A percentile compares a stretch with the other conserved stretches of the same genome.
These are phyloP conservation scores for Hemisphaericaspora subhashii DNA, from an alignment of 1,139 yeast species.

Conservation along the genomic window DNA sequence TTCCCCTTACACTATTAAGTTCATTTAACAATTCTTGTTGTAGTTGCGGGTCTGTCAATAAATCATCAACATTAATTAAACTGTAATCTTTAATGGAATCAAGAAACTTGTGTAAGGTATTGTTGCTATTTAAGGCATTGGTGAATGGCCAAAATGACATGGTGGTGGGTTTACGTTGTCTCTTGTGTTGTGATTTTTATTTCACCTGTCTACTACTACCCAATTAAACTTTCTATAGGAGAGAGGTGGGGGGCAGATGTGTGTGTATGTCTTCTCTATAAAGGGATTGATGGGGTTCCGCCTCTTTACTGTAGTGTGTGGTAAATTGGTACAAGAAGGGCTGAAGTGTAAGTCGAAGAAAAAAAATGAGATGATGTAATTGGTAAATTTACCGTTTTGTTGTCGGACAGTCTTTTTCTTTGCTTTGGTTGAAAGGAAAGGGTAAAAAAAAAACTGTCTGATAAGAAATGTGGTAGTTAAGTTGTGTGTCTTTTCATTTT, in stretches of 20 bases:
- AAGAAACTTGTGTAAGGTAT: slow-evolving; percentile 43
- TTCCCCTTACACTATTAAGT: slow-evolving; percentile 41
- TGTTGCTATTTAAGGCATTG: slow-evolving; percentile 39
- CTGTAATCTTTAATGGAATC: slow-evolving; percentile 39
- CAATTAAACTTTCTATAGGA: no score
- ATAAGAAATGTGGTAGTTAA: not conserved
- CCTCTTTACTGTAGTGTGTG: no score
- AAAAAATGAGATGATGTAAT: slow-evolving; percentile 1
- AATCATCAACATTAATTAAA: slow-evolving; percentile 34
- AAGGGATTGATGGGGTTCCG: no score
- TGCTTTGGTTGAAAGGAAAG: no score
- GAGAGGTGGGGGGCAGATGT: no score
- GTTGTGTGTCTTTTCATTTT: no score
- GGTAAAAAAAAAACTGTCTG: not conserved
- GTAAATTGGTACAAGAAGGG: no score
- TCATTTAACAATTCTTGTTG: slow-evolving; percentile 45
- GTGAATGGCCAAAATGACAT: slow-evolving; percentile 56
- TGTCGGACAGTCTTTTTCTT: not conserved
- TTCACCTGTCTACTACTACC: no score
- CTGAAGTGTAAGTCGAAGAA: not conserved
- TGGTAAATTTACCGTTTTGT: no score
- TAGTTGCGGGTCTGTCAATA: slow-evolving; percentile 34
- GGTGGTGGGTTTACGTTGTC: not conserved
- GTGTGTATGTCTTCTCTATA: no score
- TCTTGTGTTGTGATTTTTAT: no score